Conservation (phyloP, 345 rosid genomes). For the Brassica juncea region DNA sequence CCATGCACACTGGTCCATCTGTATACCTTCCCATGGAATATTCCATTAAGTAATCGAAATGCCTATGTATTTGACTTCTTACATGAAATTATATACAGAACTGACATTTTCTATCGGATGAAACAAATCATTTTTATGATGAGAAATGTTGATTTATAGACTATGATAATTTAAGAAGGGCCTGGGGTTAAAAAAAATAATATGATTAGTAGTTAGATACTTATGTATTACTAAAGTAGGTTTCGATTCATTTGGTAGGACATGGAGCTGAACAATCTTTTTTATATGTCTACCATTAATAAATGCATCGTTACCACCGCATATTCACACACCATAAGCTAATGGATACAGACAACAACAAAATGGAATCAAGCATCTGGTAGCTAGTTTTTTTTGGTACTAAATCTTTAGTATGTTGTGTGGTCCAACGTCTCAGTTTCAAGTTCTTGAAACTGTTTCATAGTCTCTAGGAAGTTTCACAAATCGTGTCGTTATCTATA, state of each 20-base stretch:
- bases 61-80: neutral
- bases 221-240: neutral
- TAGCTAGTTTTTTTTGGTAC: neutral
- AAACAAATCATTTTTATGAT: neutral
- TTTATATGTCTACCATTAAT: neutral
- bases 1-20: constrained; percentile 30
- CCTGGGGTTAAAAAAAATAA: neutral
- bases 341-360: neutral
- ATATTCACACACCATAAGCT: neutral
- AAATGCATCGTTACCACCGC: neutral
- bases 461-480: constrained; percentile 15
- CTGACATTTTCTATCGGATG: neutral
- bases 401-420: neutral
- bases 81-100: neutral
- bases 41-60: constrained; percentile 18
- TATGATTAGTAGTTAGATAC: neutral
- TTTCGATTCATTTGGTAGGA: constrained; percentile 10
- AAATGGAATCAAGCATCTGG: constrained; percentile 1
- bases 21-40: constrained; percentile 16
- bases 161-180: constrained; percentile 1
- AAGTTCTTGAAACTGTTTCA: constrained; percentile 19
- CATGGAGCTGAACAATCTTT: neutral
- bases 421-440: constrained; percentile 29
- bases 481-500: constrained; percentile 3
- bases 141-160: neutral